Base-by-base conservation (phyloP, 2,329 filamentous ascomycete genomes). In the Aspergillus nomiae region DNA sequence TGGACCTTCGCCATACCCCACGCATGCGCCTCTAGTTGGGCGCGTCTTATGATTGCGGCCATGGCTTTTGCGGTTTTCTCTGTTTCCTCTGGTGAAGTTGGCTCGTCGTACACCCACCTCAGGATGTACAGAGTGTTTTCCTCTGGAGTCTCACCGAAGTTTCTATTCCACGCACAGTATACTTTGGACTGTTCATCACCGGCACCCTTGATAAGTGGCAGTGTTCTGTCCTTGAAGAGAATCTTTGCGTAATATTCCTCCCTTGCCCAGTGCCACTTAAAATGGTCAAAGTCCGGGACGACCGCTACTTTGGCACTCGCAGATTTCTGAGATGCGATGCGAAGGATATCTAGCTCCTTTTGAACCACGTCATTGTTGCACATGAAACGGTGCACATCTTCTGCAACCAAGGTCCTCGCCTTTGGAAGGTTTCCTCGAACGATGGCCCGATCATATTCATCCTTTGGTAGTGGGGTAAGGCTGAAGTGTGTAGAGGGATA, bases 241-340 rank as follows among this genome's bases (percentile, higher is more conserved):
- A 87, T 84, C 60, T 84, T 83, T 6, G 85, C 86, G 72, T 94
- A 89, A 75, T 91, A 95, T 56, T 93, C 88, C 77, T 97, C 92
- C 56, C 94, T 87, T 63, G 89, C 87, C 75, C 92, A 87, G 76
- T 94, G 90, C 92, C 92, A 96, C 64, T 84, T 79, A 68, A 93
- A 84, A 8, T 88, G 87, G 61, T 89, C 85, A 63, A 86, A 77
- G 70, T 92, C 87, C 0, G 92, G 91, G 55, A 88, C 69, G 65
- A 94, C 80, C 46, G 92, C 90, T 46, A 95, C 85, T 16, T 81
- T 85, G 67, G 72, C 83, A 81, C 62, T 78, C 73, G 66, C 71
- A 71, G 74, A 71, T 69, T 71, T 73, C 71, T 71, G 70, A 70
- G 65, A 79, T 11, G 81, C 81, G 14, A 77, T 74, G 12, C 85